Percentiles rank a stretch among this genome's conserved stretches.
These are phyloP conservation scores for Heteromeles arbutifolia DNA, from an alignment of 306 rosid species.

Conservation along the genomic window DNA sequence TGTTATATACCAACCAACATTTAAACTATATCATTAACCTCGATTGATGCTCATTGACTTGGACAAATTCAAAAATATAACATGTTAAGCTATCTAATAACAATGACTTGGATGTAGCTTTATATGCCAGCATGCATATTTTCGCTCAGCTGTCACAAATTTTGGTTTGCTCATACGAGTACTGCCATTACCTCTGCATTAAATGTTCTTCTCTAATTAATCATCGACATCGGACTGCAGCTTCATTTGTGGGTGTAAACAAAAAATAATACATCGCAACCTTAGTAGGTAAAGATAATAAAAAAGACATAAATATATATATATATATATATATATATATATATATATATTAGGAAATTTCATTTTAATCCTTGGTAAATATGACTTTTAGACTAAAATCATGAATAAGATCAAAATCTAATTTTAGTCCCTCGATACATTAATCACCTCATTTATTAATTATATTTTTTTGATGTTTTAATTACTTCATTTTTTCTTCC, in stretches of 20 bases:
- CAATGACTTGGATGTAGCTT: neutral
- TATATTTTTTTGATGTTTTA: too few species aligned
- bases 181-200: neutral
- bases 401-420: too few species aligned
- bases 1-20: neutral
- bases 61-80: neutral
- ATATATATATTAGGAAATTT: too few species aligned
- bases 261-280: neutral
- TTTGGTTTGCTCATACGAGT: neutral
- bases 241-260: slow-evolving; percentile 37
- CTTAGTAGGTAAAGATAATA: neutral
- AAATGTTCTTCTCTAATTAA: neutral
- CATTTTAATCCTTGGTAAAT: too few species aligned
- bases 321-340: too few species aligned
- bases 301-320: neutral
- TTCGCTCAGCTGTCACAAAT: neutral
- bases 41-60: neutral
- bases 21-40: neutral
- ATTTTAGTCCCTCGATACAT: too few species aligned
- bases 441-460: too few species aligned
- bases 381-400: too few species aligned
- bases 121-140: neutral
- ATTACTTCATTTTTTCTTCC: too few species aligned
- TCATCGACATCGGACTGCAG: slow-evolving; percentile 24
- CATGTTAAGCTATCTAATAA: neutral